phyloP scores from a whole-genome alignment of 1,284 basidiomycete genomes.

The Cutaneotrichosporon sp. region DNA sequence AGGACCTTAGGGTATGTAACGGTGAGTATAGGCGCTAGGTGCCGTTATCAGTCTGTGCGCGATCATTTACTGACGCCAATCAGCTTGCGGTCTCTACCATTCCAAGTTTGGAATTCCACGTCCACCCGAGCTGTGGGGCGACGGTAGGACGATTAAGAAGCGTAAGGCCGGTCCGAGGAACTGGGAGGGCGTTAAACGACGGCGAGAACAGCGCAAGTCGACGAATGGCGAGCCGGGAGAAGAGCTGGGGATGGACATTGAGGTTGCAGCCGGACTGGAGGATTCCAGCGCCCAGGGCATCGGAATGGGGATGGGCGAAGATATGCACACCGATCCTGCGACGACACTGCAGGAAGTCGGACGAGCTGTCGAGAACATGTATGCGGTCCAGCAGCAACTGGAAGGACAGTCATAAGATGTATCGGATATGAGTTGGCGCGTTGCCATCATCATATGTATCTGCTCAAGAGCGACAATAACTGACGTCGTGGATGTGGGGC shows the following conservation, averaged over 20 bases:
- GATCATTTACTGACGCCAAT: neutral
- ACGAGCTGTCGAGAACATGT: conserved; percentile 19
- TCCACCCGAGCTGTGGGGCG: conserved; percentile 44
- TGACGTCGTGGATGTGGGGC: no score
- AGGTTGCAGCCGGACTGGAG: neutral
- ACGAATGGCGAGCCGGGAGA: neutral
- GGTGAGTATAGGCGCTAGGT: conserved; percentile 27
- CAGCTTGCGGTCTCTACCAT: conserved; percentile 45
- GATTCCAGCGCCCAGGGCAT: neutral
- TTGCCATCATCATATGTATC: neutral
- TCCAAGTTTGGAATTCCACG: conserved; percentile 42
- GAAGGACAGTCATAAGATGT: neutral
- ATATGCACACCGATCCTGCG: neutral
- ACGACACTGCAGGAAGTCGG: conserved; percentile 11
- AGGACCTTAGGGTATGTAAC: conserved; percentile 42
- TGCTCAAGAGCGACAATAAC: no score
- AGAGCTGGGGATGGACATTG: neutral
- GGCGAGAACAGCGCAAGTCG: neutral
- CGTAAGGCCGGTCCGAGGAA: conserved; percentile 20
- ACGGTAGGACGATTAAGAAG: conserved; percentile 40
- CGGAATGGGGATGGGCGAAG: no score
- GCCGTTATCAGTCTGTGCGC: neutral
- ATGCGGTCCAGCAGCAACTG: conserved; percentile 4
- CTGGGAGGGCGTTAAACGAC: conserved; percentile 11
- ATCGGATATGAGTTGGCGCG: neutral